Conservation (phyloP, 352 stramenopile species). For the Peronospora destructor region DNA sequence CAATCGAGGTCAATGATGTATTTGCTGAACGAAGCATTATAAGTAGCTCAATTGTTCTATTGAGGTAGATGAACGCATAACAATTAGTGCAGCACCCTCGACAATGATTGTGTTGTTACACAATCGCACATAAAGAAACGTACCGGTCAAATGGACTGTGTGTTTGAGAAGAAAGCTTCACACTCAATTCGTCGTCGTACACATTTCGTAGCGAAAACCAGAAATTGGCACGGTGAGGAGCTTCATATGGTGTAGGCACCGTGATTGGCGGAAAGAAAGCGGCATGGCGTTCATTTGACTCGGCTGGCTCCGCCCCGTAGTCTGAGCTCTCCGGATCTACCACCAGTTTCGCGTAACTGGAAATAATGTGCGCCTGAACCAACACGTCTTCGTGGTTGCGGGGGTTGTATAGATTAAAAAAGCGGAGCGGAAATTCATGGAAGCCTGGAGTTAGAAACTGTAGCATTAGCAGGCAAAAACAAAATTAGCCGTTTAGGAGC, state of each 20-base stretch:
- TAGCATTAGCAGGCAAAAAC: slow-evolving; percentile 4
- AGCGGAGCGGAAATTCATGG: slow-evolving; percentile 51
- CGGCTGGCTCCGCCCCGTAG: slow-evolving; percentile 22
- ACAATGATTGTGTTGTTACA: too few species aligned
- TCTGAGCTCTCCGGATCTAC: slow-evolving; percentile 71
- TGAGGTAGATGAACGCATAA: not conserved
- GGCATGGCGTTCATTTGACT: slow-evolving; percentile 35
- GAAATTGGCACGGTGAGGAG: slow-evolving; percentile 56
- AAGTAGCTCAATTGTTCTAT: slow-evolving; percentile 63
- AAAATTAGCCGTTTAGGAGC: slow-evolving; percentile 5
- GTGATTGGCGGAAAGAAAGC: slow-evolving; percentile 70
- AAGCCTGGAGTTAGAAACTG: slow-evolving; percentile 45
- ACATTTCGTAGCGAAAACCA: slow-evolving; percentile 84
- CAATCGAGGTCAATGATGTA: slow-evolving; percentile 53
- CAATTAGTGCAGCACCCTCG: slow-evolving; percentile 4
- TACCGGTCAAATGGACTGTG: slow-evolving; percentile 45
- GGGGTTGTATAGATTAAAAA: slow-evolving; percentile 78
- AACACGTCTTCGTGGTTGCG: slow-evolving; percentile 66
- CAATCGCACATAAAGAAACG: slow-evolving; percentile 3
- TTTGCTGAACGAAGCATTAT: slow-evolving; percentile 81
- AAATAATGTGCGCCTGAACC: slow-evolving; percentile 71
- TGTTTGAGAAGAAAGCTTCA: slow-evolving; percentile 49
- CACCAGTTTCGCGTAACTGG: slow-evolving; percentile 74
- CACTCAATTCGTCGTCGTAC: slow-evolving; percentile 76
- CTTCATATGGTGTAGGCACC: slow-evolving; percentile 53